These are phyloP conservation scores for Sporodiniella umbellata DNA, from an alignment of 371 early-diverging fungal species.

Conservation along the genomic window DNA sequence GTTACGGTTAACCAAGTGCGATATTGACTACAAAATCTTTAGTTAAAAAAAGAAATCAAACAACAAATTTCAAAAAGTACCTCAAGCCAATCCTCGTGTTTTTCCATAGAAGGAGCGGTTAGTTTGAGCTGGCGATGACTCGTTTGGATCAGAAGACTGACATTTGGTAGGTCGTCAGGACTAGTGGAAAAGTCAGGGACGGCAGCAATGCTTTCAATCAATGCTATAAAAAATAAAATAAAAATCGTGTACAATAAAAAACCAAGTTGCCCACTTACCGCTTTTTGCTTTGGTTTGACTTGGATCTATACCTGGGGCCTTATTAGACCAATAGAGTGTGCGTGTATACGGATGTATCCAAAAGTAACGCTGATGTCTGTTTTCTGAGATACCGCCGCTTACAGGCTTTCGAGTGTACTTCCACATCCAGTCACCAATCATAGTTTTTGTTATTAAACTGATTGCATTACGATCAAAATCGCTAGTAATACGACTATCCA, in stretches of 20 bases:
- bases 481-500: slow-evolving; percentile 8
- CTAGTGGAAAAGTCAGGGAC: slow-evolving; percentile 26
- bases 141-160: slow-evolving; percentile 66
- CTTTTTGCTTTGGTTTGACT: slow-evolving; percentile 53
- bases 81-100: slow-evolving; percentile 68
- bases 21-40: slow-evolving; percentile 23
- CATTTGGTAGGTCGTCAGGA: slow-evolving; percentile 43
- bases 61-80: slow-evolving; percentile 10
- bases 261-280: slow-evolving; percentile 30
- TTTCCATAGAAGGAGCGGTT: slow-evolving; percentile 61
- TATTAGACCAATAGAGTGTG: slow-evolving; percentile 68
- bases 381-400: slow-evolving; percentile 53
- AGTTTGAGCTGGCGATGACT: slow-evolving; percentile 65
- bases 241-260: neutral
- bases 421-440: slow-evolving; percentile 72
- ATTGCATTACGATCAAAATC: slow-evolving; percentile 22
- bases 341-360: slow-evolving; percentile 79
- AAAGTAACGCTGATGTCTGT: slow-evolving; percentile 64
- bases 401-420: slow-evolving; percentile 63
- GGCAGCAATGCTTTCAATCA: slow-evolving; percentile 55
- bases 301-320: slow-evolving; percentile 75
- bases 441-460: slow-evolving; percentile 69
- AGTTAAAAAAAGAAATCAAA: neutral
- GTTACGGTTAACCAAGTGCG: slow-evolving; percentile 25
- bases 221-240: slow-evolving; percentile 29